phyloP scores from a whole-genome alignment of 2,329 filamentous ascomycete genomes.

The Aspergillus texensis region DNA sequence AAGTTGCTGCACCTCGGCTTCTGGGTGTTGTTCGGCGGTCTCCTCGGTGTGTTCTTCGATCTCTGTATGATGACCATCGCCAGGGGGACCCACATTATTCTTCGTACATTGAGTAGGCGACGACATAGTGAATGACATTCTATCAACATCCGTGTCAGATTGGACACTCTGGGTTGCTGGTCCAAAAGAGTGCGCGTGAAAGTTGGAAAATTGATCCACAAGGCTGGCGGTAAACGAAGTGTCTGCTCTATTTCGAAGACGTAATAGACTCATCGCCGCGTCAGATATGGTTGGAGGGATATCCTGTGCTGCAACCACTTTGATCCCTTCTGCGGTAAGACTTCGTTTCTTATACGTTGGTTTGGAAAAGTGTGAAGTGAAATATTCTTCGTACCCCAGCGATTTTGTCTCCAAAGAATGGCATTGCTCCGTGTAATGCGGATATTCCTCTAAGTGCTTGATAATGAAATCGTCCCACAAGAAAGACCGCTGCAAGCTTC shows the following conservation, averaged over 20 bases:
- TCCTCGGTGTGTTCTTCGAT: not conserved
- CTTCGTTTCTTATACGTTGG: conserved; percentile 41
- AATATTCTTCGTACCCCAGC: conserved; percentile 44
- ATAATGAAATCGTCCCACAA: conserved; percentile 53
- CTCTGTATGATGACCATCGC: not conserved
- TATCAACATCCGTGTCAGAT: conserved; percentile 18
- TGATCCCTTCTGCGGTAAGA: conserved; percentile 36
- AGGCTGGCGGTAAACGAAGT: conserved; percentile 32
- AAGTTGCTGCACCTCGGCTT: not conserved
- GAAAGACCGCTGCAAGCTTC: conserved; percentile 36
- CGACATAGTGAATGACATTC: conserved; percentile 10
- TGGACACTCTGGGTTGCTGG: conserved; percentile 10
- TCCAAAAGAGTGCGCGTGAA: conserved; percentile 28
- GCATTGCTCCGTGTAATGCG: conserved; percentile 34
- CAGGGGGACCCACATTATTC: not conserved
- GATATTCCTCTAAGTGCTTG: conserved; percentile 42
- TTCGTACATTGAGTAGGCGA: conserved; percentile 7
- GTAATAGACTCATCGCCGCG: conserved; percentile 4
- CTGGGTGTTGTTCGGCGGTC: not conserved
- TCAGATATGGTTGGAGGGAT: conserved; percentile 8
- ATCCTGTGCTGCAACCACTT: conserved; percentile 31
- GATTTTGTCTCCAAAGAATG: conserved; percentile 27
- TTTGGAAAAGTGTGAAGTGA: conserved; percentile 32
- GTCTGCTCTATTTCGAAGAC: conserved; percentile 4
- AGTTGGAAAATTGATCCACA: conserved; percentile 26